Percentiles rank a stretch among this genome's conserved stretches.
Evolutionary conservation across 164 flowering plant genomes (phyloP).

Genomic region (Pachysandra terminalis): DNA sequence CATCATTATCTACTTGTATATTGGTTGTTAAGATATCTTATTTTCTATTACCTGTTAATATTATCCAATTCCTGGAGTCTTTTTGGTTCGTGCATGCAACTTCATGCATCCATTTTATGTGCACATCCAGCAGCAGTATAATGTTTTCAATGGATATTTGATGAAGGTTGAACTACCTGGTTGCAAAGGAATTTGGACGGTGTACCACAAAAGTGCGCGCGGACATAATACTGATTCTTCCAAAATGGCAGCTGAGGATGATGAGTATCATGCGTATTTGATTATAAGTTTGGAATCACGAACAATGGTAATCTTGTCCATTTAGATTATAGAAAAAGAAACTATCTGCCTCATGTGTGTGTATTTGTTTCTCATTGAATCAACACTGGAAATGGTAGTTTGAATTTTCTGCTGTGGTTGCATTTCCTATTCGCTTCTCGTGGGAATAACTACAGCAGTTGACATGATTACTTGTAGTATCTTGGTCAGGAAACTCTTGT

Average conservation of each 20-base stretch:
- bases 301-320: constrained; percentile 73
- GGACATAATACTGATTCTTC: constrained; percentile 59
- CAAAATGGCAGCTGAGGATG: constrained; percentile 55
- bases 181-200: constrained; percentile 98
- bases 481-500: neutral
- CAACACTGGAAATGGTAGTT: neutral
- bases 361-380: neutral
- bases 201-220: constrained; percentile 88
- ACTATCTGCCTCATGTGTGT: neutral
- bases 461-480: neutral
- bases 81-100: too few relatives aligned
- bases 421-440: neutral
- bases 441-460: neutral
- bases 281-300: constrained; percentile 90
- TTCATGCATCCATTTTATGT: too few relatives aligned
- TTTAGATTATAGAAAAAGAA: neutral
- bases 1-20: too few relatives aligned
- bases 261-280: constrained; percentile 97
- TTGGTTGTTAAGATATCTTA: too few relatives aligned
- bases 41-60: too few relatives aligned
- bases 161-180: constrained; percentile 89
- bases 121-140: neutral
- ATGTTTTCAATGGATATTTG: neutral
- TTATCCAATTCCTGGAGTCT: too few relatives aligned
- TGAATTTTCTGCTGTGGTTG: neutral